Evolutionary conservation across 78 protist genomes (phyloP).

Genomic region (Cavenderia fasciculata): DNA sequence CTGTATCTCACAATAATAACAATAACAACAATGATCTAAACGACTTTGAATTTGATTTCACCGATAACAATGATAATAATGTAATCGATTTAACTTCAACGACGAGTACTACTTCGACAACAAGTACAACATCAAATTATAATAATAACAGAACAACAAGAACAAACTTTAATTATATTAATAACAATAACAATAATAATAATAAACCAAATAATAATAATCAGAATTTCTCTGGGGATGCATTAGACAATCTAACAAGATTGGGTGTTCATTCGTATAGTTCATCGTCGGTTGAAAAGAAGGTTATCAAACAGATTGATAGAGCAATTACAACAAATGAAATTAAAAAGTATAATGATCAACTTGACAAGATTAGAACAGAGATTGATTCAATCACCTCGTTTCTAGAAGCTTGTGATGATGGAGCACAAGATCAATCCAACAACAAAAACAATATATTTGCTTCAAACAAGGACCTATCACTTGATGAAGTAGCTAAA

Average conservation of each 20-base stretch:
- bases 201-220: background rate
- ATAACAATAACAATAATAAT: constrained; percentile 28
- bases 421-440: constrained; percentile 1
- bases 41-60: too few species aligned
- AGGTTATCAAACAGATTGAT: constrained; percentile 36
- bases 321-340: background rate
- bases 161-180: background rate
- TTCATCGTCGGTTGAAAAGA: constrained; percentile 31
- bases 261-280: constrained; percentile 25
- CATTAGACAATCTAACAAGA: background rate
- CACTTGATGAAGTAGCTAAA: background rate
- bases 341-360: constrained; percentile 6
- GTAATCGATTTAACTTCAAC: too few species aligned
- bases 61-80: too few species aligned
- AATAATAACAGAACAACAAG: background rate
- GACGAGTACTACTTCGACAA: background rate
- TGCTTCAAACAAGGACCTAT: background rate
- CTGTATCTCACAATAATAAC: too few species aligned
- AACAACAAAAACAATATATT: background rate
- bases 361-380: background rate
- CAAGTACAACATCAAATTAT: background rate
- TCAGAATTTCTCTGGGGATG: background rate
- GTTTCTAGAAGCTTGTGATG: too few species aligned
- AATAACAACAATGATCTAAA: too few species aligned
- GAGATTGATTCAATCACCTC: background rate